Evolutionary conservation across 2,329 filamentous ascomycete genomes (phyloP).

Genomic region (Stagonosporopsis vannaccii): DNA sequence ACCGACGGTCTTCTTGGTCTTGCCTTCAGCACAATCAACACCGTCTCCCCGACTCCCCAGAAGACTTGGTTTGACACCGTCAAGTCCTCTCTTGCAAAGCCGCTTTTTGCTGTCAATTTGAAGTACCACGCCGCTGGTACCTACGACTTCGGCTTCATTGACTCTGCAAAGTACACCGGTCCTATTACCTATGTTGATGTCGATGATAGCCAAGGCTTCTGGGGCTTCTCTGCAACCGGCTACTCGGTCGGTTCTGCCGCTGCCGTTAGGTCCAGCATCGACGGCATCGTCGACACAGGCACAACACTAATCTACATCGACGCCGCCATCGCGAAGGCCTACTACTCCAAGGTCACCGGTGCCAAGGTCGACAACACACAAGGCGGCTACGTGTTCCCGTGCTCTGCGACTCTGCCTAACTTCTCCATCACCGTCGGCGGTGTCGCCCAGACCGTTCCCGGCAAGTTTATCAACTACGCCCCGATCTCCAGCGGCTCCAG

Average conservation of each 20-base stretch:
- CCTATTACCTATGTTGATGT: conserved; percentile 63
- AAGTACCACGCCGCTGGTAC: conserved; percentile 59
- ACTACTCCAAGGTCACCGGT: conserved; percentile 66
- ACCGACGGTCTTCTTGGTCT: conserved; percentile 69
- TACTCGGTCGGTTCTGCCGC: conserved; percentile 61
- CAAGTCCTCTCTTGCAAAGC: conserved; percentile 57
- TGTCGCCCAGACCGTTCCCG: conserved; percentile 60
- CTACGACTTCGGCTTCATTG: conserved; percentile 68
- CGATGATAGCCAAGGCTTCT: conserved; percentile 67
- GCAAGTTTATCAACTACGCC: conserved; percentile 63
- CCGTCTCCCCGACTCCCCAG: conserved; percentile 58
- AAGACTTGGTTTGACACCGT: conserved; percentile 69
- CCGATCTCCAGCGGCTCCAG: conserved; percentile 48
- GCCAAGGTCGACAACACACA: conserved; percentile 56
- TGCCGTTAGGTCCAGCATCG: conserved; percentile 53
- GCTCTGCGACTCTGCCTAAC: conserved; percentile 59
- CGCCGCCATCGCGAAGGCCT: conserved; percentile 60
- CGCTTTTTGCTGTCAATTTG: conserved; percentile 65
- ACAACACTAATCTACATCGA: conserved; percentile 71
- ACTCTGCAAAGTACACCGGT: conserved; percentile 66
- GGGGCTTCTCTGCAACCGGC: conserved; percentile 65
- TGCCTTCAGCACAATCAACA: conserved; percentile 67
- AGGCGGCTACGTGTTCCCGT: conserved; percentile 65
- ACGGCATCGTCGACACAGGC: conserved; percentile 73
- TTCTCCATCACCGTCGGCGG: conserved; percentile 61